Evolutionary conservation across 164 flowering plant species (phyloP), one percentile per base, ranked within the genome.

Genomic region (Macadamia integrifolia): DNA sequence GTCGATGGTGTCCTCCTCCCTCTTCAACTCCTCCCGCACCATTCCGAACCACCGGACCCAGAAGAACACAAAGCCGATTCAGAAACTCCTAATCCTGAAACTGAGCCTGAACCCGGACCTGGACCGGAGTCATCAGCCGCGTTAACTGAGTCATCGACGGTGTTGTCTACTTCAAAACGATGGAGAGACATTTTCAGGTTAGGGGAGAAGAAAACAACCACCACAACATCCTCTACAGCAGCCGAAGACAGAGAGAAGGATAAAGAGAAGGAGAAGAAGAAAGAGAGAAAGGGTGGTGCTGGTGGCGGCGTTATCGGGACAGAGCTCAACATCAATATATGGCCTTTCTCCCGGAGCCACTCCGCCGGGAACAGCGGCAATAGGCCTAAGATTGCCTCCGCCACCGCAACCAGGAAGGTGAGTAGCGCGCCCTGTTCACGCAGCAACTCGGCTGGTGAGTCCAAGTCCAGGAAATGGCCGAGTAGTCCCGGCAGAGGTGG

Each of bases 391-490:
- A 2, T 70, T 62, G 28, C 48, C 0, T 42, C 70, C 18, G 73
- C 72, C 28, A 75, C 75, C n/a, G 62, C 79, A 0, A 70, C 53
- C 5, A 66, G 97, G 82, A 93, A 91, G 74, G 88, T 79, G 50
- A 86, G 90, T 69, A 91, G 97, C 74, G 98, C 98, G 40, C 98
- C 98, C 6, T 93, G 98, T 65, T 93, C 98, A 15, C 71, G 97
- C 71, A 91, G 97, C 67, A 93, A 93, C 81, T 93, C 98, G 1
- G 78, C 82, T 0, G 93, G 97, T 0, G 98, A 93, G 69, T 88
- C 96, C 18, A 91, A 87, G 77, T 80, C 85, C 0, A 80, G 80
- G 73, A 88, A 83, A 66, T 84, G 87, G 94, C 94, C 96, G 0
- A 80, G 79, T 60, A 91, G 94, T 62, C 96, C 98, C 9, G 80